Evolutionary conservation across 805 yeast species (phyloP).

Genomic region (Candida caryicola): DNA sequence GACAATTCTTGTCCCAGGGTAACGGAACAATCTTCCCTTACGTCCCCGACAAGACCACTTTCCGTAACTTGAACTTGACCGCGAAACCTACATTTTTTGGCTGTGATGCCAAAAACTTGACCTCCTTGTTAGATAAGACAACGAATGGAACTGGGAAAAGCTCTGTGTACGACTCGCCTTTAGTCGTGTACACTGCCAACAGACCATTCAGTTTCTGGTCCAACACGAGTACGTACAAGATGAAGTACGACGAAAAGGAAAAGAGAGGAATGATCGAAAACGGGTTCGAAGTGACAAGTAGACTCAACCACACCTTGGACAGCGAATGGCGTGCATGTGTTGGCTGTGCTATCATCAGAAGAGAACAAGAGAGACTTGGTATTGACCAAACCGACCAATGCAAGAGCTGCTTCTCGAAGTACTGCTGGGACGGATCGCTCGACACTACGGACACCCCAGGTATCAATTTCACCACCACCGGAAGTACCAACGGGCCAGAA

Average conservation of each 20-base stretch:
- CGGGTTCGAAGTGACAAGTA: conserved; percentile 26
- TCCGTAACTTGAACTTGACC: conserved; percentile 28
- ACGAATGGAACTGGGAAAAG: conserved; percentile 6
- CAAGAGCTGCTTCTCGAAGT: conserved; percentile 20
- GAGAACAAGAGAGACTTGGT: conserved; percentile 23
- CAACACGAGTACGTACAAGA: conserved; percentile 27
- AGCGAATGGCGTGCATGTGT: conserved; percentile 25
- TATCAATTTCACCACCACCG: conserved; percentile 40
- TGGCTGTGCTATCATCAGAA: conserved; percentile 28
- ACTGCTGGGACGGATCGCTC: conserved; percentile 27
- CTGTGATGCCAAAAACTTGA: conserved; percentile 24
- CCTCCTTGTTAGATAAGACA: conserved; percentile 14
- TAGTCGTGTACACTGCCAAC: conserved; percentile 30
- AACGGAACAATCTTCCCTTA: conserved; percentile 26
- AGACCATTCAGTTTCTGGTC: conserved; percentile 27
- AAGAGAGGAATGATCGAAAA: conserved; percentile 23
- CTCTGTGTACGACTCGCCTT: conserved; percentile 18
- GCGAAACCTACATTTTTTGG: conserved; percentile 28
- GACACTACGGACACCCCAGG: conserved; percentile 12
- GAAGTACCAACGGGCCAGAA: conserved; percentile 30
- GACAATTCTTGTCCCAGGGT: conserved; percentile 47
- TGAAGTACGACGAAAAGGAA: conserved; percentile 22
- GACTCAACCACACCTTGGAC: conserved; percentile 19
- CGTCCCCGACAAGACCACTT: conserved; percentile 22
- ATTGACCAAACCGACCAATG: conserved; percentile 24